Base-by-base conservation (phyloP, 2,329 filamentous ascomycete genomes). In the Blastomyces percursus region DNA sequence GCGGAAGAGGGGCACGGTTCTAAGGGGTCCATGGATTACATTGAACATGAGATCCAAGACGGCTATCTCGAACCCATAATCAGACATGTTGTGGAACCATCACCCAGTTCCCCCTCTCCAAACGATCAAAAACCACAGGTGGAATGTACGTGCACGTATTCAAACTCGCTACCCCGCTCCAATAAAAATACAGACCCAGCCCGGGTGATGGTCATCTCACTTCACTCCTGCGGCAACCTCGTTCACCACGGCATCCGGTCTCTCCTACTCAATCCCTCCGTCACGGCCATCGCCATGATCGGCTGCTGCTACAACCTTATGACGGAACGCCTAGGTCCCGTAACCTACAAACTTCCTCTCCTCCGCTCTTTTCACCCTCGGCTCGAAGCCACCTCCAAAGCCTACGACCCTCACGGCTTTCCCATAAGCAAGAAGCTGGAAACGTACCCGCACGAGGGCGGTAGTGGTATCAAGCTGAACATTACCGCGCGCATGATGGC, bases 401-500 rank as follows among this genome's bases (percentile, higher is more conserved):
- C 85, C n/a, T 86, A 83, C 68, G 94, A 97, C 70, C 89, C 90
- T 0, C 87, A 96, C 65, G 94, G 94, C 3, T 99, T 96, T 70
- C 94, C 94, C 0, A 94, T 99, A 88, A 95, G 90, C 63, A 79
- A 86, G 54, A 82, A 82, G 16, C 79, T 96, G 58, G 79, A 79
- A 63, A 73, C 81, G 71, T 75, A 84, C 74, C 71, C 76, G 3
- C 83, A 87, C 68, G 74, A 79, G 24, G 78, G 76, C 19, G 79
- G 80, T 9, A 73, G 74, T 30, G 91, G 91, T 2, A 81, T 97
- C 56, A 84, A 90, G 30, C 81, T 97, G 63, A 97, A 99, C 75
- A 96, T 97, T 71, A 99, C 94, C 3, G 91, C 94, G 0, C 85
- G 94, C 54, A 96, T 96, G 88, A 96, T 97, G 93, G 93, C 93